A percentile compares a stretch with the other conserved stretches of the same genome.
These are phyloP conservation scores for Gastrodia elata DNA, from an alignment of 106 monocot genomes.

Conservation along the genomic window DNA sequence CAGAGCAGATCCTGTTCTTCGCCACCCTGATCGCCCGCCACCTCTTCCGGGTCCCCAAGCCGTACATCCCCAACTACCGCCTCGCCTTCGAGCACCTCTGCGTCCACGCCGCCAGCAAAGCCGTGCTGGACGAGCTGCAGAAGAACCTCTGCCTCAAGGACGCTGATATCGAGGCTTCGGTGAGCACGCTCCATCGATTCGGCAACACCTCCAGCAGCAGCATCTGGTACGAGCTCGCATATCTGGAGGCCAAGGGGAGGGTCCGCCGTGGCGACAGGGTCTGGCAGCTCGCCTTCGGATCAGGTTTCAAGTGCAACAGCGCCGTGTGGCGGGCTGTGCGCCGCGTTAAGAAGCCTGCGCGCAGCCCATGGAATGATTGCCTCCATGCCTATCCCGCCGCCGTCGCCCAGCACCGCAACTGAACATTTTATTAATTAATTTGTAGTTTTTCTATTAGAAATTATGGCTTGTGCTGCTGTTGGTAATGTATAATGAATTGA, in stretches of 20 bases:
- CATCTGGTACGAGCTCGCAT: conserved; percentile 88
- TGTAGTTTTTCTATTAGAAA: too few species aligned
- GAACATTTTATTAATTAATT: too few species aligned
- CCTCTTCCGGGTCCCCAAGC: conserved; percentile 28
- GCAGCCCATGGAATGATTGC: conserved; percentile 76
- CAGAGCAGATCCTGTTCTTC: conserved; percentile 63
- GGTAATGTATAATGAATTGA: too few species aligned
- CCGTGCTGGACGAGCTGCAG: conserved; percentile 78
- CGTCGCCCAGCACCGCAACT: conserved; percentile 1
- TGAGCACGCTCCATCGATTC: conserved; percentile 51
- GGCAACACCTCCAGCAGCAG: conserved; percentile 76
- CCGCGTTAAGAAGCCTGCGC: conserved; percentile 26
- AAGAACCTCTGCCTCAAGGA: conserved; percentile 47
- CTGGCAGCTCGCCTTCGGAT: conserved; percentile 76
- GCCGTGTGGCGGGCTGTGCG: conserved; percentile 53
- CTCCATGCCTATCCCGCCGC: background rate
- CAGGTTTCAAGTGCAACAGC: conserved; percentile 77
- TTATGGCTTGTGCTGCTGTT: too few species aligned
- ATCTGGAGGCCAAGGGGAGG: conserved; percentile 55
- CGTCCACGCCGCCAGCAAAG: conserved; percentile 78
- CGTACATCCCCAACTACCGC: conserved; percentile 87
- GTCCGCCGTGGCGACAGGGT: conserved; percentile 40
- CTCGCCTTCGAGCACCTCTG: conserved; percentile 96
- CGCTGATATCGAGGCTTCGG: conserved; percentile 52
- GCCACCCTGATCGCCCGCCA: conserved; percentile 35